Base-by-base conservation (phyloP, 192 early-diverging fungal species). In the Cetraspora pellucida region DNA sequence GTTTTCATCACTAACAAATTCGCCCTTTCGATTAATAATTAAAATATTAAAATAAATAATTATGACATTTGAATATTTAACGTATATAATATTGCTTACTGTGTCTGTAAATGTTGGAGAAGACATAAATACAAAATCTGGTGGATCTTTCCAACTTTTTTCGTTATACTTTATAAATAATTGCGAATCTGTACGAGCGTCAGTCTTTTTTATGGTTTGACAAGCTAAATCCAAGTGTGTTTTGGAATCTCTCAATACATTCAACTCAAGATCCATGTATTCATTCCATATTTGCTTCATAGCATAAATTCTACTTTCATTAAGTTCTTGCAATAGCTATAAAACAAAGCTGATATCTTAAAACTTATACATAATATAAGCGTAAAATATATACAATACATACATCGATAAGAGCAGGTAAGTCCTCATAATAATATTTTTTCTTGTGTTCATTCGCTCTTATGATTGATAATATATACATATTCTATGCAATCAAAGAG, bases 291-390 rank as follows among this genome's bases (percentile, higher is more conserved):
- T 82, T 45, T 82, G 74, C 57, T 85, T 85, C 7, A 93, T 57
- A 7, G 87, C 88, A 3, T 74, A 58, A 57, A 86, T 87, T 25
- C 86, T 87, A 68, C 83, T 82, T 52, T 82, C 82, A 49, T 89
- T 84, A 27, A 94, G 81, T 14, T 77, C 82, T 84, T 91, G 88
- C 72, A 94, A 82, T 59, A 89, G 82, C 90, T 90, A 77, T 7
- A 37, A 37, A 37, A 37, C n/a, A n/a, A 37, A 37, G 37, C 7
- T 7, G 37, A 37, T 37, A 46, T 43, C 71, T 46, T 13, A 73
- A 43, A 37, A 63, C 11, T 58, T 49, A 30, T 63, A 44, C 46
- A 66, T 80, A 47, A 31, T n/a, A 58, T 28, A 25, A 10, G 66
- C 11, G 27, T 43, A 16, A 55, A 44, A 8, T 64, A 75, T 57